Evolutionary conservation across 768 basidiomycete genomes (phyloP), one percentile per base, ranked within the genome.

Genomic region (Pleurotus sapidus): DNA sequence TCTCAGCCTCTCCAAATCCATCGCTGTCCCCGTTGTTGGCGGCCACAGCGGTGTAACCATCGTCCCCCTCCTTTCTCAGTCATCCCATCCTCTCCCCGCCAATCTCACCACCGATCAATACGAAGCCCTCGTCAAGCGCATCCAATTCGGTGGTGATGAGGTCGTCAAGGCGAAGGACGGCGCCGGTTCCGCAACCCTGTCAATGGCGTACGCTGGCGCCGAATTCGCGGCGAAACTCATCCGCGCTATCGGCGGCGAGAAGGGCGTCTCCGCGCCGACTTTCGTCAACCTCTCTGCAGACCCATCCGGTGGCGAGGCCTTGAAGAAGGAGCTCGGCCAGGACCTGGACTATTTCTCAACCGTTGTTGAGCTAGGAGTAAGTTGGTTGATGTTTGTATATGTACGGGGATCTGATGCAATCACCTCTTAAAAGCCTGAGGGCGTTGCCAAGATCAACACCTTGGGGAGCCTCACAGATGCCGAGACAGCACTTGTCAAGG

Each of bases 161-260:
- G 95, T 98, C 67, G 96, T 98, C 70, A 91, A 97, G 77, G 97
- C 97, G 45, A 99, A 99, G 79, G 89, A 93, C 65, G 90, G 89
- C 62, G 86, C 87, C 53, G 97, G 97, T 46, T 95, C 93, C 30
- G 95, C 95, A 7, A 97, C 95, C n/a, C 84, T 96, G 57, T 94
- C 92, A 34, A 98, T 98, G 95, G 94, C 94, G 1, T 93, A 89
- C 64, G 92, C 96, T 51, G 96, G 95, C 57, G 91, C 91, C 49
- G 87, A 93, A 73, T 98, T 98, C 67, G 84, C 93, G 25, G 71
- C 71, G 63, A 91, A 93, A 68, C 76, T 98, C 67, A 79, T 98
- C 67, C 83, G 86, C 43, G 96, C 95, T 18, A 54, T 92, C 62
- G 88, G 87, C 59, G 94, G 95, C 63, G 93, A 95, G 79, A 90